Evolutionary conservation across 495 filamentous ascomycete genomes (phyloP).

Genomic region (Recurvomyces mirabilis): DNA sequence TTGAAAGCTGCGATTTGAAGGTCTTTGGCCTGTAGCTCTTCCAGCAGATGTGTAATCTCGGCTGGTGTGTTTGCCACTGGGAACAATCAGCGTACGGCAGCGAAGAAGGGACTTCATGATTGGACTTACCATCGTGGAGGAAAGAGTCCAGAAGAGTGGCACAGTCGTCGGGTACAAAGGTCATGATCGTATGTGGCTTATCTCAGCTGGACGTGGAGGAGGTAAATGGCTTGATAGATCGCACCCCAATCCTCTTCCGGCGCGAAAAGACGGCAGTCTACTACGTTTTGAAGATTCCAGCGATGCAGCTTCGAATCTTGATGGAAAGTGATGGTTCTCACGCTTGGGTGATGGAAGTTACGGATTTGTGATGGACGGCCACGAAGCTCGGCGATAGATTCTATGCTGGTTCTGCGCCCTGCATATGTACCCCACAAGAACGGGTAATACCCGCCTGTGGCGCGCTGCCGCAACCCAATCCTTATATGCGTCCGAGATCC

Average conservation of each 20-base stretch:
- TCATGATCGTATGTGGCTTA: too few species aligned
- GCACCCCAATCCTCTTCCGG: too few species aligned
- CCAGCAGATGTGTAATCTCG: constrained; percentile 84
- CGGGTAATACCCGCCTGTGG: too few species aligned
- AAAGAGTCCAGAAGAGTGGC: constrained; percentile 87
- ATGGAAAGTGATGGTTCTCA: not conserved
- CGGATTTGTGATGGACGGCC: not conserved
- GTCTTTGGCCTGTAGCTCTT: constrained; percentile 90
- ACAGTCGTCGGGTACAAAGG: constrained; percentile 61
- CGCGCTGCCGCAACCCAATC: constrained; percentile 2
- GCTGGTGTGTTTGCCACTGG: constrained; percentile 76
- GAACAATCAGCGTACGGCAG: constrained; percentile 1
- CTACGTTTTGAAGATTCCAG: too few species aligned
- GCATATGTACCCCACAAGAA: too few species aligned
- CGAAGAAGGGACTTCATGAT: too few species aligned
- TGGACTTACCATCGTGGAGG: constrained; percentile 56
- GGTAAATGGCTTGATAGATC: too few species aligned
- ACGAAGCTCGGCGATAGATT: not conserved
- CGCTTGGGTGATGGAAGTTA: not conserved
- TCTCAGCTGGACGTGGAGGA: too few species aligned
- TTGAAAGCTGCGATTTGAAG: constrained; percentile 62
- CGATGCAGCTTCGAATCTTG: too few species aligned
- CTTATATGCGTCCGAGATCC: not conserved
- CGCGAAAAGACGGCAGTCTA: too few species aligned
- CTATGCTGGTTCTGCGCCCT: not conserved